These are phyloP conservation scores for Trichosporon sp. DNA, from an alignment of 1,284 basidiomycete species.

Conservation along the genomic window DNA sequence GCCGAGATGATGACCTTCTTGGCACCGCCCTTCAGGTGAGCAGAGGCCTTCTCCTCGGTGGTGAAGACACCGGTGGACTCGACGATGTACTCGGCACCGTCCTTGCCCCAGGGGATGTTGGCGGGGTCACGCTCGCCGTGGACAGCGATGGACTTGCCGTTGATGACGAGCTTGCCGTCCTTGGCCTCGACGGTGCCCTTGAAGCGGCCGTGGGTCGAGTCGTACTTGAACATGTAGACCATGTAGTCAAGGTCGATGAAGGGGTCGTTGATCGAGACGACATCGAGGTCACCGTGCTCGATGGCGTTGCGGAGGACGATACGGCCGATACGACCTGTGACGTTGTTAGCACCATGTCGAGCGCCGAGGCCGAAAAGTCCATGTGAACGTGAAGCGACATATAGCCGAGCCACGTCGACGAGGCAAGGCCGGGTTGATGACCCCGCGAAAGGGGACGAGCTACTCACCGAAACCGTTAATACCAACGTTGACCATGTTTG, in stretches of 20 bases:
- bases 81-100: slow-evolving; percentile 88
- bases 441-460: background rate
- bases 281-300: slow-evolving; percentile 66
- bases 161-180: slow-evolving; percentile 85
- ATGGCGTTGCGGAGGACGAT: slow-evolving; percentile 93
- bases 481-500: slow-evolving; percentile 70
- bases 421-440: background rate
- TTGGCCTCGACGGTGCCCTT: slow-evolving; percentile 77
- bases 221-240: slow-evolving; percentile 99
- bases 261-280: slow-evolving; percentile 88
- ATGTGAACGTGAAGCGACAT: slow-evolving; percentile 5
- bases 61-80: slow-evolving; percentile 99
- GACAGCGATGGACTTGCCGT: slow-evolving; percentile 74
- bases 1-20: slow-evolving; percentile 99
- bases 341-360: background rate
- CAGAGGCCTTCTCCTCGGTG: slow-evolving; percentile 78
- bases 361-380: background rate
- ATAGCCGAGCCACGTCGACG: background rate
- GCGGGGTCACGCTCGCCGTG: slow-evolving; percentile 84
- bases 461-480: slow-evolving; percentile 91
- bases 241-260: slow-evolving; percentile 96
- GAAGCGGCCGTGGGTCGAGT: slow-evolving; percentile 93
- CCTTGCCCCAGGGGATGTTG: slow-evolving; percentile 75
- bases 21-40: slow-evolving; percentile 97
- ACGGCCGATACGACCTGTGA: slow-evolving; percentile 88